A percentile compares a stretch with the other conserved stretches of the same genome.
phyloP scores from a whole-genome alignment of 2,329 filamentous ascomycete genomes.

The Hypocrella siamensis region DNA sequence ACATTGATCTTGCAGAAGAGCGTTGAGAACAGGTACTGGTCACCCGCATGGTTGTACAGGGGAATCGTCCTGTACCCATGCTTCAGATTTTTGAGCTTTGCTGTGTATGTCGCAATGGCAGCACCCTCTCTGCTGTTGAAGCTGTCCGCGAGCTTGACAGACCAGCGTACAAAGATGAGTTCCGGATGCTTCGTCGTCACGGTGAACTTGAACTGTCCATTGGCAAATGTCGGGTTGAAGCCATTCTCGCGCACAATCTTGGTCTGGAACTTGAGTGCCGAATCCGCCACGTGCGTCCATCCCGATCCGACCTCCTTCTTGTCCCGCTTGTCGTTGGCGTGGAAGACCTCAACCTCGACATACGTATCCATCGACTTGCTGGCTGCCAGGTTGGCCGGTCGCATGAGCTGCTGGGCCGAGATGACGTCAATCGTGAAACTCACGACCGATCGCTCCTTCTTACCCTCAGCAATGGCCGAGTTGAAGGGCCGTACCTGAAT shows the following conservation, averaged over 20 bases:
- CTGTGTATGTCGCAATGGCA: constrained; percentile 76
- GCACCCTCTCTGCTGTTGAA: constrained; percentile 40
- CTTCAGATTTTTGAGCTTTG: constrained; percentile 77
- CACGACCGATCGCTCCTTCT: constrained; percentile 67
- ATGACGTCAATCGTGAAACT: constrained; percentile 78
- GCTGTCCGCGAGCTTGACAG: constrained; percentile 69
- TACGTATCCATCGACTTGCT: constrained; percentile 77
- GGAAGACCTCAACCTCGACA: constrained; percentile 86
- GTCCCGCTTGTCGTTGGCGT: constrained; percentile 84
- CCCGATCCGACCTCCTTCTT: constrained; percentile 60
- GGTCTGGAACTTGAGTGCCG: constrained; percentile 65
- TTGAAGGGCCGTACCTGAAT: constrained; percentile 43
- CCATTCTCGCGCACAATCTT: constrained; percentile 74
- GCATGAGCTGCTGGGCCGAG: constrained; percentile 87
- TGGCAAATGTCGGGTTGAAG: constrained; percentile 72
- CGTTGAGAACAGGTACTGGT: constrained; percentile 88
- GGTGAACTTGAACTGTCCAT: constrained; percentile 62
- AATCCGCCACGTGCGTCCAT: constrained; percentile 24
- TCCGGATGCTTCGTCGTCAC: constrained; percentile 90
- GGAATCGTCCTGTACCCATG: constrained; percentile 88
- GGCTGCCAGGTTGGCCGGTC: constrained; percentile 55
- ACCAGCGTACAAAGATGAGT: constrained; percentile 85
- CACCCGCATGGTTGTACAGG: constrained; percentile 73
- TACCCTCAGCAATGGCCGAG: constrained; percentile 36
- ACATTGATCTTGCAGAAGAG: constrained; percentile 79